Conservation (phyloP, 2,329 filamentous ascomycete genomes). For the Leptodontidium sp. region DNA sequence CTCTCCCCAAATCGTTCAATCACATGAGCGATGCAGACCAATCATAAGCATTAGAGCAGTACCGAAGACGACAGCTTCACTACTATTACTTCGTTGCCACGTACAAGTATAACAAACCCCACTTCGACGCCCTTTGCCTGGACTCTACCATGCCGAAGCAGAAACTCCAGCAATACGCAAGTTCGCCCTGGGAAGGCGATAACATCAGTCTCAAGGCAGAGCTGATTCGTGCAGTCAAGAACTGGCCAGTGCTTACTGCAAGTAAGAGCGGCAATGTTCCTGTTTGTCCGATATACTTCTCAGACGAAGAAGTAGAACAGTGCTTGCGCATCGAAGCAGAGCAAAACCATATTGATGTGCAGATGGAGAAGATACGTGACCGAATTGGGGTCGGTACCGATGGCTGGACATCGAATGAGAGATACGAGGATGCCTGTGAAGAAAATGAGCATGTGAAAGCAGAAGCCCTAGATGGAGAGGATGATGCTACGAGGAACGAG, state of each 20-base stretch:
- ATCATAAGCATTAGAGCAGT: constrained; percentile 37
- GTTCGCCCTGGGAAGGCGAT: constrained; percentile 45
- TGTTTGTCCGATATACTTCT: constrained; percentile 24
- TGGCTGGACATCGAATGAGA: constrained; percentile 43
- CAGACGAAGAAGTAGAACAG: constrained; percentile 25
- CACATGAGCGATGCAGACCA: constrained; percentile 36
- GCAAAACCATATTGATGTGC: constrained; percentile 37
- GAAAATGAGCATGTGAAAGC: constrained; percentile 24
- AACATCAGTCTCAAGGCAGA: constrained; percentile 44
- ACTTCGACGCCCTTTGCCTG: constrained; percentile 42
- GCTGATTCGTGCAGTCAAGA: constrained; percentile 37
- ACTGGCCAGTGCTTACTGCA: constrained; percentile 37
- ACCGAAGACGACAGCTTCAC: constrained; percentile 44
- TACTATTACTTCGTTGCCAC: constrained; percentile 46
- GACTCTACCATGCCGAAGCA: constrained; percentile 38
- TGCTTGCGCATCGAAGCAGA: constrained; percentile 17
- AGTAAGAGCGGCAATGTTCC: constrained; percentile 3
- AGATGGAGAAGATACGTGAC: constrained; percentile 38
- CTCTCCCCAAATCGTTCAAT: constrained; percentile 36
- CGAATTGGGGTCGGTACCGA: constrained; percentile 41
- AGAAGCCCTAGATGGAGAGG: constrained; percentile 18
- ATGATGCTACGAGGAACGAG: constrained; percentile 21
- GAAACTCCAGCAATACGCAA: constrained; percentile 40
- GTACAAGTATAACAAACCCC: constrained; percentile 39
- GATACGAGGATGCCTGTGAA: constrained; percentile 36